Conservation (phyloP, 495 filamentous ascomycete species). For the Staphylotrichum longicolle region DNA sequence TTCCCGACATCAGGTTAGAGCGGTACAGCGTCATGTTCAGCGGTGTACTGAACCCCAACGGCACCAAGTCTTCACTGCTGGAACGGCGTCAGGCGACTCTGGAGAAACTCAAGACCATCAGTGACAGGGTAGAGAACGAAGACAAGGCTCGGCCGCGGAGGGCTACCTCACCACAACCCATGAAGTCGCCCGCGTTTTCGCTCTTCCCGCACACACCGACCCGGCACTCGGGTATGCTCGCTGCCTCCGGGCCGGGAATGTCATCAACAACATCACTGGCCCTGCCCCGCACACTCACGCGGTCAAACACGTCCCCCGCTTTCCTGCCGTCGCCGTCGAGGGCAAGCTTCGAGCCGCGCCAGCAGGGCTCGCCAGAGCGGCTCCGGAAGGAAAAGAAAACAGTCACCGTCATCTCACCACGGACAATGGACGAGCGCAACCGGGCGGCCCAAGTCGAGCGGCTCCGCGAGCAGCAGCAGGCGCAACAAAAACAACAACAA, state of each 20-base stretch:
- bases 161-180: slow-evolving; percentile 59
- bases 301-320: slow-evolving; percentile 61
- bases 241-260: slow-evolving; percentile 21
- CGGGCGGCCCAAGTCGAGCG: slow-evolving; percentile 28
- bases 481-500: slow-evolving; percentile 20
- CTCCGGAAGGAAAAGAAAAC: slow-evolving; percentile 28
- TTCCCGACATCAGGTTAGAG: slow-evolving; percentile 78
- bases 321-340: slow-evolving; percentile 45
- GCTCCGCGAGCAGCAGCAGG: slow-evolving; percentile 30
- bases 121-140: slow-evolving; percentile 41
- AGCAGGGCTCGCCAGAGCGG: neutral
- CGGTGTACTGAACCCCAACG: slow-evolving; percentile 56
- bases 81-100: slow-evolving; percentile 67
- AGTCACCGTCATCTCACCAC: slow-evolving; percentile 33
- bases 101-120: slow-evolving; percentile 57
- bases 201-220: slow-evolving; percentile 60
- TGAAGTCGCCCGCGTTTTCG: slow-evolving; percentile 58
- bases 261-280: slow-evolving; percentile 21
- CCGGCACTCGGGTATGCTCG: slow-evolving; percentile 32
- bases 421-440: slow-evolving; percentile 34
- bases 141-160: slow-evolving; percentile 40
- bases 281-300: slow-evolving; percentile 40
- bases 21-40: slow-evolving; percentile 95
- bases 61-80: slow-evolving; percentile 50
- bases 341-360: slow-evolving; percentile 30